Evolutionary conservation across 768 basidiomycete species (phyloP), one percentile per base, ranked within the genome.

Genomic region (Leccinum pellstonianum): DNA sequence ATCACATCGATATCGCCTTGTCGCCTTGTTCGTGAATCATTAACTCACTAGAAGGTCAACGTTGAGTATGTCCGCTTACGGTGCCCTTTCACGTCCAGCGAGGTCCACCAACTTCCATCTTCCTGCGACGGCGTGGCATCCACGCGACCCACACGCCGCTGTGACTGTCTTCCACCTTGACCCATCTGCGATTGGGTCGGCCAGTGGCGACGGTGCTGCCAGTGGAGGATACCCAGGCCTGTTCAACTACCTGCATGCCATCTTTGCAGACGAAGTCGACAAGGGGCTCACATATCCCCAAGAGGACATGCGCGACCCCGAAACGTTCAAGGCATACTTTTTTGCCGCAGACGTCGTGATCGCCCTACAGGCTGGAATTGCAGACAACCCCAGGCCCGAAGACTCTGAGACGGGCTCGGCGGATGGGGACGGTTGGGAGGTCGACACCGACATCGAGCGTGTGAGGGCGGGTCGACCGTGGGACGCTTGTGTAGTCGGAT

Each of bases 251-350:
- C 80, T 92, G 17, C 80, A 81, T 62, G 41, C 59, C 33, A 76
- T 85, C 25, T 95, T 96, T 72, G 82, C 84, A n/a, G 77, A 79
- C 55, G 91, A 90, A 65, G 78, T 96, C 12, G 86, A 86, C 57
- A 82, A 82, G 50, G 95, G 95, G 1, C 67, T 77, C 62, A 93
- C 94, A 8, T 96, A 95, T 73, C 93, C 94, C 0, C 94, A 95
- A 73, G 90, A 93, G 73, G 81, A 80, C 43, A 75, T 80, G 17
- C 77, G 80, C 55, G 75, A 77, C 6, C 77, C 79, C 23, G 73
- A 81, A 33, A 75, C 79, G 3, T 97, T 94, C 73, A 82, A 80
- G 59, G 77, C 79, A 11, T 93, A 93, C 72, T 95, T 89, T 74
- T 91, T 91, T 65, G 82, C 84, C 1, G 87, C 81, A 21, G 90